Evolutionary conservation across 768 basidiomycete genomes (phyloP), one percentile per base, ranked within the genome.

Genomic region (Lanmaoa pseudosensibilis): DNA sequence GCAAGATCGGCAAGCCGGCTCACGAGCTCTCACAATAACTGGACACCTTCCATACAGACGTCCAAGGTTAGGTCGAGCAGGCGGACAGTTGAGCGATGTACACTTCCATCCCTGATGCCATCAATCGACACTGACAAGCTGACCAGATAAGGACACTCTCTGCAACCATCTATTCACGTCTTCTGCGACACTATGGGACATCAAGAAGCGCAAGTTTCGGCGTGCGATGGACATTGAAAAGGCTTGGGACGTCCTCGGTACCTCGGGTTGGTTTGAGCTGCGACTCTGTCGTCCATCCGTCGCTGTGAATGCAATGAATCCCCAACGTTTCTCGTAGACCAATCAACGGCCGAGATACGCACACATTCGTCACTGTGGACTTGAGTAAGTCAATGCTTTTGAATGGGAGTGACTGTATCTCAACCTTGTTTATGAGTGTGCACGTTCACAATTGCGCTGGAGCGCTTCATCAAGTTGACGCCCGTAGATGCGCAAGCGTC

Each of bases 171-270:
- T n/a, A n/a, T n/a, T n/a, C n/a, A n/a, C n/a, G n/a, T n/a, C n/a
- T n/a, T 83, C 86, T 52, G 91, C 90, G 1, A 78, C 97, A 40
- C 73, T 95, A 2, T 99, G 97, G 94, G 92, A 98, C 64, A 75
- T 87, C 16, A 83, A 84, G 58, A 88, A 86, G 0, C 81, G 81
- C 54, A 94, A 97, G 63, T 88, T 98, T 62, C 83, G 92, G 80
- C 76, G 96, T 46, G 90, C 93, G 0, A 91, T 91, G 81, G 79
- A 79, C 6, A 62, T 77, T 9, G 87, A 87, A 40, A 94, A 90
- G 66, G 92, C 88, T 0, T 81, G 84, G 49, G 92, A 93, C 47
- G 76, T 93, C 54, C 63, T 96, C 5, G 69, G 66, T 2, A 81
- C 89, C 65, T 87, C 87, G 0, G 83, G 82, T 1, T 98, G 95